These are phyloP conservation scores for Lasiodiplodia sp. DNA, from an alignment of 2,329 filamentous ascomycete species.

Conservation along the genomic window DNA sequence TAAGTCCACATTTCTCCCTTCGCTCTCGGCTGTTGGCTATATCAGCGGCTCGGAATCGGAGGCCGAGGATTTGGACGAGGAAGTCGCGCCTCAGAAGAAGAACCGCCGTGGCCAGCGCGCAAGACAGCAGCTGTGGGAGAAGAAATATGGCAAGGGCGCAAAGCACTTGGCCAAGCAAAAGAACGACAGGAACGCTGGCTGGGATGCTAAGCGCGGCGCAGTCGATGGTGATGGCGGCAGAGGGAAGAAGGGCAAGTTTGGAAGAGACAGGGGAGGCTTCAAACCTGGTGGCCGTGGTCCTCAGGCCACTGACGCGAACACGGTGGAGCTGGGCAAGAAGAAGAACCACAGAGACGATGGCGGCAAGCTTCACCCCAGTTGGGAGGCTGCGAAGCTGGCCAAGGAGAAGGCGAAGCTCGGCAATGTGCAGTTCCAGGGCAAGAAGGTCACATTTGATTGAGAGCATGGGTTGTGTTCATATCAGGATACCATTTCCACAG, in stretches of 20 bases:
- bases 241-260: constrained; percentile 35
- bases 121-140: constrained; percentile 80
- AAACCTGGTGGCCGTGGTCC: constrained; percentile 38
- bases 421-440: constrained; percentile 61
- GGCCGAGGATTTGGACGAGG: constrained; percentile 60
- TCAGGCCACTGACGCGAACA: constrained; percentile 43
- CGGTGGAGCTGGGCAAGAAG: constrained; percentile 38
- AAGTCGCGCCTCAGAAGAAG: constrained; percentile 65
- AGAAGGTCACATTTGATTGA: constrained; percentile 69
- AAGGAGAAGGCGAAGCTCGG: constrained; percentile 60
- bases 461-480: constrained; percentile 1
- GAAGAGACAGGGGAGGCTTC: constrained; percentile 34
- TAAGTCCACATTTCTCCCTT: constrained; percentile 72
- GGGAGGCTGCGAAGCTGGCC: constrained; percentile 67
- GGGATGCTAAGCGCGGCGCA: constrained; percentile 67
- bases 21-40: constrained; percentile 78
- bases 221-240: constrained; percentile 35
- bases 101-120: constrained; percentile 79
- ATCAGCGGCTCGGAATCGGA: constrained; percentile 75
- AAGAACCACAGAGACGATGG: constrained; percentile 52
- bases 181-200: constrained; percentile 58
- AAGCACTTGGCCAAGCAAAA: constrained; percentile 65
- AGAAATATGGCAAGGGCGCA: constrained; percentile 76
- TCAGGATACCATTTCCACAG: constrained; percentile 11
- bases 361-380: constrained; percentile 68